Conservation (phyloP, 2,329 filamentous ascomycete genomes). For the Nigrospora osmanthi region DNA sequence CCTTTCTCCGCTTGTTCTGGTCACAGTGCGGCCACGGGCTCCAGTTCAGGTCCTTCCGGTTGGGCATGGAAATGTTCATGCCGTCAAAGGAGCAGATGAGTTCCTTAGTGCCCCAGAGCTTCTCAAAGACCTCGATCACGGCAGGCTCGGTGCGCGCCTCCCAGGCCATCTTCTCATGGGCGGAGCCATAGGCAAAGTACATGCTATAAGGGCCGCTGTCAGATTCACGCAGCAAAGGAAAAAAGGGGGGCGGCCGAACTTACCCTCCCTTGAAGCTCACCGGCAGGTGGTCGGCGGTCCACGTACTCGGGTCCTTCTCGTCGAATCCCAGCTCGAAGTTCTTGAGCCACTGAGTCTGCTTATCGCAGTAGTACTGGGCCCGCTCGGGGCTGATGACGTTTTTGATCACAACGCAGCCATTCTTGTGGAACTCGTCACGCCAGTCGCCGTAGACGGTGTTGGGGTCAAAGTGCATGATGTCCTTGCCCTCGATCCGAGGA, state of each 20-base stretch:
- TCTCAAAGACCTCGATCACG: slow-evolving; percentile 29
- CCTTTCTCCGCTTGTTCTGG: slow-evolving; percentile 30
- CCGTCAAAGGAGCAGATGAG: slow-evolving; percentile 18
- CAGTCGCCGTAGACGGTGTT: slow-evolving; percentile 27
- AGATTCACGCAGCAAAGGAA: too few relatives aligned
- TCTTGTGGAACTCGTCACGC: slow-evolving; percentile 32
- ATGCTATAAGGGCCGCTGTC: slow-evolving; percentile 18
- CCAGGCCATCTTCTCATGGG: slow-evolving; percentile 35
- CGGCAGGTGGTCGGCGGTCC: slow-evolving; percentile 33
- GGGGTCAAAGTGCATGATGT: slow-evolving; percentile 12
- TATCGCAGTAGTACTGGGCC: slow-evolving; percentile 29
- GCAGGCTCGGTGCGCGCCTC: slow-evolving; percentile 32
- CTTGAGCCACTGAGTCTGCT: slow-evolving; percentile 31
- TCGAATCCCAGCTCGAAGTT: slow-evolving; percentile 32
- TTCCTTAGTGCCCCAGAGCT: slow-evolving; percentile 28
- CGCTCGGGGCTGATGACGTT: slow-evolving; percentile 26
- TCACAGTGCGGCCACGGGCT: slow-evolving; percentile 37
- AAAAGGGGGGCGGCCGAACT: background rate
- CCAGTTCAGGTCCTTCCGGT: slow-evolving; percentile 27
- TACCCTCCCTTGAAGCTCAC: slow-evolving; percentile 27
- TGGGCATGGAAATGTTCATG: slow-evolving; percentile 33
- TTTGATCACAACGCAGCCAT: slow-evolving; percentile 33
- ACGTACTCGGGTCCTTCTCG: slow-evolving; percentile 27
- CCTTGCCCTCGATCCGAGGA: slow-evolving; percentile 12
- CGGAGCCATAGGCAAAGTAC: slow-evolving; percentile 27